Base-by-base conservation (phyloP, 176 grass and related monocot genomes). In the Cymbopogon citratus region DNA sequence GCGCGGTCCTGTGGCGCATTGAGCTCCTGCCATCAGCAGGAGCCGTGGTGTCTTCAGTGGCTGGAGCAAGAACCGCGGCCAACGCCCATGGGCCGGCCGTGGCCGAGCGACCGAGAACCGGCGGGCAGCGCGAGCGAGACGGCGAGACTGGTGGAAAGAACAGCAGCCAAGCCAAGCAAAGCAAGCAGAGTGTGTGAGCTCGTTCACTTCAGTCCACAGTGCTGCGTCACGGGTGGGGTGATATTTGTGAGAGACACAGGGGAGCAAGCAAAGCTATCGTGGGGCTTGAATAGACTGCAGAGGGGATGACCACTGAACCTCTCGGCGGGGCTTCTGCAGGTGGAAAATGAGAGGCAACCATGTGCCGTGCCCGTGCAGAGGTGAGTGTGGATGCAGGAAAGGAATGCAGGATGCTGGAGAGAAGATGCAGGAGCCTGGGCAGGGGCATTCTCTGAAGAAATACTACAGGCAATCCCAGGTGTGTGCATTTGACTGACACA, bases 11-110 rank as follows among this genome's bases (percentile, higher is more conserved):
- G 76, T 63, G 13, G 14, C 16, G 16, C 84, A 79, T 87, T 15
- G 71, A 78, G 52, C 83, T 82, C 57, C 74, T 87, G 85, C 87
- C 93, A 95, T 95, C 87, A 60, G 23, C 54, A 59, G 54, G 9
- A 59, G 54, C 54, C 19, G 52, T 21, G 21, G 19, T 33, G 1
- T 12, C n/a, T 25, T 60, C 56, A 60, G n/a, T 60, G 56, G 56
- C 9, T 1, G 56, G n/a, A 25, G 56, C 3, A 60, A 25, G 56
- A 60, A 12, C 19, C 49, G 31, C 28, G 5, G 66, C 3, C 72
- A 43, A 33, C 56, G 76, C 69, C 85, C 85, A 87, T 91, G 56
- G n/a, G 54, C 9, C 52, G 52, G 3, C 3, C 52, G 63, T n/a
- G n/a, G n/a, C n/a, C n/a, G n/a, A n/a, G n/a, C n/a, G n/a, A n/a